Base-by-base conservation (phyloP, 805 yeast species). In the Pichia californica region DNA sequence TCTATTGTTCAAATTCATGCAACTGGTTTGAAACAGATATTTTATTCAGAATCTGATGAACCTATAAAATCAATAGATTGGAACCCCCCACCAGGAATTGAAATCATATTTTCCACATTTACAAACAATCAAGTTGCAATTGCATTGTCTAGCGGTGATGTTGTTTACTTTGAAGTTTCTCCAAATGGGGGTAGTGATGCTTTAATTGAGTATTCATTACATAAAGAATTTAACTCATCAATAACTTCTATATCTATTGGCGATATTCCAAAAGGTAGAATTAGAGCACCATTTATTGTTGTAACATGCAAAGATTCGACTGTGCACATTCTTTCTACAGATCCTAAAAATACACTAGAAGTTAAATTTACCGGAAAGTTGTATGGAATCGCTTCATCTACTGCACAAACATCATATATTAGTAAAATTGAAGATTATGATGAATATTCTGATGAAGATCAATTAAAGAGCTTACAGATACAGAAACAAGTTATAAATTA, bases 151-250 rank as follows among this genome's bases (percentile, higher is more conserved):
- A 85, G 81, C 54, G 70, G 79, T 43, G 89, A 84, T 44, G 52
- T 91, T 4, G 81, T 83, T 3, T 91, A 91, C 61, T 91, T 93
- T 60, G 97, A 91, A 60, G 66, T 80, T 25, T 86, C 78, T 4
- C 15, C 21, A n/a, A 1, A 33, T 6, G 21, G 13, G 50, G 73
- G 73, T 10, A 72, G 70, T 23, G 88, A 81, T 50, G 72, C 77
- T 37, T 64, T 93, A 38, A 73, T 79, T 28, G 96, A 91, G 56
- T 82, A 79, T 52, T 79, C 78, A 42, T 81, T 77, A 33, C 66
- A 78, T 13, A 64, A 76, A 26, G 82, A 79, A 44, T 66, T 83
- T 51, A 57, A 67, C 1, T 68, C 76, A 0, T 64, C 69, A 25
- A 73, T 83, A 8, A 71, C 77, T 0, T 63, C 76, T 0, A 38